Evolutionary conservation across 345 rosid genomes (phyloP), one percentile per base, ranked within the genome.

Genomic region (Capsella bursapastoris): DNA sequence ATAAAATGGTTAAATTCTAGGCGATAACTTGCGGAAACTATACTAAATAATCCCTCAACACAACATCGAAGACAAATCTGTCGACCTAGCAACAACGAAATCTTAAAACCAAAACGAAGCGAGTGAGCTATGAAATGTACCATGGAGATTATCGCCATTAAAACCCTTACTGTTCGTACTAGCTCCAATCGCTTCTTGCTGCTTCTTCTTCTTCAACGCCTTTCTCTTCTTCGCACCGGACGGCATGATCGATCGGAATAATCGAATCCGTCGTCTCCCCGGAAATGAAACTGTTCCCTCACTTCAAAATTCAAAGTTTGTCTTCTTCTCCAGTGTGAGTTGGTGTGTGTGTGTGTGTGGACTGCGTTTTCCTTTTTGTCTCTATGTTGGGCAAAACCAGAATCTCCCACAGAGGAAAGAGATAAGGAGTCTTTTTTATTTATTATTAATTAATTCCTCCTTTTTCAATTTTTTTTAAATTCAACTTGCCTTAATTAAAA

Each of bases 161-260:
- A 14, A 58, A 14, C 62, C 55, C 55, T 63, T 13, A 28, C 11
- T 34, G 50, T 49, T 59, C 6, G 49, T 13, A 28, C 43, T 70
- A 2, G 55, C 50, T 16, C 59, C 48, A 66, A 45, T 58, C 57
- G 84, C 51, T 66, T 72, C 83, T 52, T 78, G 73, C 45, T 83
- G 89, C 87, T 82, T 83, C 96, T 84, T 91, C 81, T 89, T 95
- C 93, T 76, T 88, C 81, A 91, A 86, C 47, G 95, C 97, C 72
- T 86, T 95, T 71, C 99, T 87, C 90, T 82, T 95, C 96, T 84
- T 95, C 27, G 96, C 71, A 81, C 93, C 93, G 3, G 93, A 79
- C 22, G 99, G 96, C 99, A 91, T 95, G 86, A 80, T 83, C 75
- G 80, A 53, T 65, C 57, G 34, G 49, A 22, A n/a, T 29, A 6